Evolutionary conservation across 257 asterid species (phyloP).

Genomic region (Solanum acaule): DNA sequence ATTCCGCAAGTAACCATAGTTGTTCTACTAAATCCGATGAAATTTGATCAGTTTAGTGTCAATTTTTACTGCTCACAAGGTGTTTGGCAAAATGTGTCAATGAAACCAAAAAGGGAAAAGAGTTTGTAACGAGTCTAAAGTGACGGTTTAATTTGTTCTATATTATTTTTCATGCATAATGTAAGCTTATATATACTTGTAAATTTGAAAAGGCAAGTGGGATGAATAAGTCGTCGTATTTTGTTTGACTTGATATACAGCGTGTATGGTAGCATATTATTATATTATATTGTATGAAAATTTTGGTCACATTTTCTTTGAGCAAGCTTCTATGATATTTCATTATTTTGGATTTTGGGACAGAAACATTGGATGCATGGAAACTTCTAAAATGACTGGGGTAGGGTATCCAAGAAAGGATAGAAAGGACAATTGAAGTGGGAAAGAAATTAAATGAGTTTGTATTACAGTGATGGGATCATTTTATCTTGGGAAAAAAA

Average conservation of each 20-base stretch:
- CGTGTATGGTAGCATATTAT: neutral
- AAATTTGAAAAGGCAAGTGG: neutral
- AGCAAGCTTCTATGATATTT: neutral
- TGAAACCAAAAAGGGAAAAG: neutral
- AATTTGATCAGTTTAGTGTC: neutral
- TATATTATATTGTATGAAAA: neutral
- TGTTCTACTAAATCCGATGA: neutral
- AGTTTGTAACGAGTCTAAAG: neutral
- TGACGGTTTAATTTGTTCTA: neutral
- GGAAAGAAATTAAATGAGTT: neutral
- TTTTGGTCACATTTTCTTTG: neutral
- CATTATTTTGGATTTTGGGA: neutral
- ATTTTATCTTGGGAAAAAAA: too few relatives aligned
- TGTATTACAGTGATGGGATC: too few relatives aligned
- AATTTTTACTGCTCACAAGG: neutral
- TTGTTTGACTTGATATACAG: conserved; percentile 6
- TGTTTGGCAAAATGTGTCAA: neutral
- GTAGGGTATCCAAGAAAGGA: neutral
- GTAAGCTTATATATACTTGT: neutral
- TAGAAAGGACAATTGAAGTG: neutral
- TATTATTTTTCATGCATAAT: neutral
- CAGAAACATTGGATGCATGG: neutral
- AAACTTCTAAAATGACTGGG: neutral
- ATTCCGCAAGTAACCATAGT: conserved; percentile 2
- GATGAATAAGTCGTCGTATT: conserved; percentile 3